Evolutionary conservation across 176 grass and related monocot genomes (phyloP).

Genomic region (Typha latifolia): DNA sequence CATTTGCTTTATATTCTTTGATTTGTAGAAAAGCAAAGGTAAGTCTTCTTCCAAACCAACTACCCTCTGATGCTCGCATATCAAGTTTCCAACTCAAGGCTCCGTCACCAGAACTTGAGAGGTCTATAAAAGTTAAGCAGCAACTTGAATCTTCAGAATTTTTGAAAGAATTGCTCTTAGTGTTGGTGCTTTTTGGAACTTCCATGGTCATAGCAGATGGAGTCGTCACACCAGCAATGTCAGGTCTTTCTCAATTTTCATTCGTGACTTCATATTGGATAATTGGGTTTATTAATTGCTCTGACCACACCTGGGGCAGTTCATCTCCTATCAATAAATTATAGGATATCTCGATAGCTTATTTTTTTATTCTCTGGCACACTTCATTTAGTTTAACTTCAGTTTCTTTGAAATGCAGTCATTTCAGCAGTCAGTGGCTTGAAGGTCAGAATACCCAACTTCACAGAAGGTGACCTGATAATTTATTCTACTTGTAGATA

Average conservation of each 20-base stretch:
- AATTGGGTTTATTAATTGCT: background rate
- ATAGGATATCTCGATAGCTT: background rate
- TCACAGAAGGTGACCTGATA: conserved; percentile 52
- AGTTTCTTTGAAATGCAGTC: conserved; percentile 47
- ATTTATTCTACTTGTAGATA: background rate
- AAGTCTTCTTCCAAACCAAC: conserved; percentile 76
- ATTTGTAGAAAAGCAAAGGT: conserved; percentile 87
- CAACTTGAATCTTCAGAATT: conserved; percentile 60
- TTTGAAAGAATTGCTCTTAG: conserved; percentile 69
- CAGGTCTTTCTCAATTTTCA: conserved; percentile 51
- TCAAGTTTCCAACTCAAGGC: conserved; percentile 73
- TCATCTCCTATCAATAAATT: background rate
- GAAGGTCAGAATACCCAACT: conserved; percentile 66
- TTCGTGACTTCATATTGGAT: conserved; percentile 1
- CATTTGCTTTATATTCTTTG: conserved; percentile 95
- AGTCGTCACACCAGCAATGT: conserved; percentile 95
- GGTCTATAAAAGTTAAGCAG: conserved; percentile 86
- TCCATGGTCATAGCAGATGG: conserved; percentile 94
- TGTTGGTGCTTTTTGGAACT: conserved; percentile 81
- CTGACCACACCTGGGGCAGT: too few relatives aligned
- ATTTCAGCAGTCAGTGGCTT: conserved; percentile 85
- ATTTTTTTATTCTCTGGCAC: conserved; percentile 9
- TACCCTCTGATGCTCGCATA: conserved; percentile 63
- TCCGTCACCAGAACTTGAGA: conserved; percentile 61
- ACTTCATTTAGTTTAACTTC: conserved; percentile 6